Conservation (phyloP, 371 early-diverging fungal genomes). For the Mortierella sp. region DNA sequence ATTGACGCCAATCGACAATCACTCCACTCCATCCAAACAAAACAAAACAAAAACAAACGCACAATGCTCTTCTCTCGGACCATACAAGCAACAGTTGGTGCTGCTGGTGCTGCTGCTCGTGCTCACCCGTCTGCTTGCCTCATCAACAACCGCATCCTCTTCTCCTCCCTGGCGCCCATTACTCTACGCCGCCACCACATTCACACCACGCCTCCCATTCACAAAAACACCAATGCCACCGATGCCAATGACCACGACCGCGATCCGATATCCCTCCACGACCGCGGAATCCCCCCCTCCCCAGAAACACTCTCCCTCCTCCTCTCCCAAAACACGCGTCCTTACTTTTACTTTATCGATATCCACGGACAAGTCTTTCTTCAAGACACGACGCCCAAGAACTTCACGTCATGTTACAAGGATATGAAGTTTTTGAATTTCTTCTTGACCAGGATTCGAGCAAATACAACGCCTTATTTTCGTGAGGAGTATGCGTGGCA, state of each 20-base stretch:
- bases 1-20: constrained; percentile 8
- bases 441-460: constrained; percentile 35
- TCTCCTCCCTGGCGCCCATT: not conserved
- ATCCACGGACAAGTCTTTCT: constrained; percentile 56
- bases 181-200: not conserved
- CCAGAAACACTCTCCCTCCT: not conserved
- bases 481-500: constrained; percentile 31
- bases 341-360: constrained; percentile 55
- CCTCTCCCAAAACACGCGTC: constrained; percentile 27
- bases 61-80: not conserved
- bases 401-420: constrained; percentile 53
- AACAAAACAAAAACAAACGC: not conserved
- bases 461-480: constrained; percentile 20
- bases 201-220: not conserved
- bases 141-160: not conserved
- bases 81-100: not conserved
- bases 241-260: no score
- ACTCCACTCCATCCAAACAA: constrained; percentile 9
- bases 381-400: constrained; percentile 49
- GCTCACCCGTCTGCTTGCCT: not conserved
- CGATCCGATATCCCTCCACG: constrained; percentile 23
- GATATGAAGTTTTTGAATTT: constrained; percentile 51
- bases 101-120: not conserved
- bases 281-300: constrained; percentile 36
- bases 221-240: not conserved